Evolutionary conservation across 345 rosid species (phyloP).

Genomic region (Brassica rapa): DNA sequence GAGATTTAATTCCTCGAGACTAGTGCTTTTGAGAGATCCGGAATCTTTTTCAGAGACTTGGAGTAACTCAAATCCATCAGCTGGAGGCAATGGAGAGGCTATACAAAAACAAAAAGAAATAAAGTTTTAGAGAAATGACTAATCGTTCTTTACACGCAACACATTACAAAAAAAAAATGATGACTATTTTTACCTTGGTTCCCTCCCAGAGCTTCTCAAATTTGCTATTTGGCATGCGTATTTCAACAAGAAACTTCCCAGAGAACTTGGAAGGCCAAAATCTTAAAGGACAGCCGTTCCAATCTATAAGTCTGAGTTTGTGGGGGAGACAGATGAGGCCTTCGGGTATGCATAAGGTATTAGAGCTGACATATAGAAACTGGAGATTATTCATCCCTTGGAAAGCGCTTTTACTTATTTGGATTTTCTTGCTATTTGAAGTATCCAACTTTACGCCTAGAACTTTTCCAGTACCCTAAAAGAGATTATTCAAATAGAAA

Average conservation of each 20-base stretch:
- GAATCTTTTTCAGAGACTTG: not conserved
- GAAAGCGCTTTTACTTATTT: not conserved
- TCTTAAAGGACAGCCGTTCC: not conserved
- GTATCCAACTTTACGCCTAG: not conserved
- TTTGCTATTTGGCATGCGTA: not conserved
- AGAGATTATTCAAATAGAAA: not conserved
- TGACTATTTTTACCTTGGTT: not conserved
- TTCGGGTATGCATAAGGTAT: not conserved
- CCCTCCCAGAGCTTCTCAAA: constrained; percentile 34
- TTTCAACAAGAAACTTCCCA: constrained; percentile 15
- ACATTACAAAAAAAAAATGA: no score
- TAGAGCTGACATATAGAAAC: not conserved
- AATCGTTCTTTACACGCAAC: no score
- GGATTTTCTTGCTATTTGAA: not conserved
- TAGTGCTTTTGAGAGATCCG: not conserved
- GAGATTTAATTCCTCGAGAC: not conserved
- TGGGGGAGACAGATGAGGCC: not conserved
- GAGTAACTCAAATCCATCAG: not conserved
- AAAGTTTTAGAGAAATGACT: not conserved
- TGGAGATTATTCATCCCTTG: not conserved
- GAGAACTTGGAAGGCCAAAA: constrained; percentile 13
- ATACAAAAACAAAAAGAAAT: not conserved
- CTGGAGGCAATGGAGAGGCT: not conserved
- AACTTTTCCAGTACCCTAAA: not conserved
- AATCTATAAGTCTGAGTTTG: not conserved